Base-by-base conservation (phyloP, 2,329 filamentous ascomycete species). In the Fusarium solani-melongenae region DNA sequence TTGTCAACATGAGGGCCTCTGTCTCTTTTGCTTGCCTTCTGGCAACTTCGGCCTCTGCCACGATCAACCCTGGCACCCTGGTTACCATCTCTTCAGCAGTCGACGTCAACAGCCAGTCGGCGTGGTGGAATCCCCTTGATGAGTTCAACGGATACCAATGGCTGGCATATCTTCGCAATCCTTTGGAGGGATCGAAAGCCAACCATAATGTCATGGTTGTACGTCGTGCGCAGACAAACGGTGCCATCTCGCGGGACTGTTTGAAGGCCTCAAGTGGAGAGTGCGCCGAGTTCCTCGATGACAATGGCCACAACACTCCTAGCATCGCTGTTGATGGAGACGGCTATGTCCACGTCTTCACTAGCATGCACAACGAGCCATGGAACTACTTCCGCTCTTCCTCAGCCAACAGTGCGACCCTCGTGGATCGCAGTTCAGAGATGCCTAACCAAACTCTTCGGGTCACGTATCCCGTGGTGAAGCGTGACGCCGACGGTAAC, bases 171-270 rank as follows among this genome's bases (percentile, higher is more conserved):
- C 64, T 77, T 5, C 75, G 73, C 20, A 79, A 79, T 24, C 77
- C 77, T 6, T 61, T 68, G 0, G 65, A 67, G 1, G 77, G 77
- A 51, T 73, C 69, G n/a, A 64, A 41, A 20, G 63, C 63, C 15
- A 72, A 76, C 49, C 75, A 79, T 53, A 78, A 79, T 57, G 74
- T 79, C 34, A 78, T 79, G 77, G 68, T 79, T 15, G 69, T 74
- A 0, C 70, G 76, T 6, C 72, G 74, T 4, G 68, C 71, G 15
- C 61, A 70, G 17, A 59, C 69, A 0, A 70, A 70, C 27, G 77
- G 76, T 4, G 62, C 51, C 14, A 64, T 79, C 17, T 44, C 69
- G 6, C 74, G 76, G 3, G 77, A 79, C 51, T 79, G 77, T 17
- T 51, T 78, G 31, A 76, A 66, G 33, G 71, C 64, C 2, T 64